Evolutionary conservation across 306 rosid species (phyloP).

Genomic region (Argentina anserina): DNA sequence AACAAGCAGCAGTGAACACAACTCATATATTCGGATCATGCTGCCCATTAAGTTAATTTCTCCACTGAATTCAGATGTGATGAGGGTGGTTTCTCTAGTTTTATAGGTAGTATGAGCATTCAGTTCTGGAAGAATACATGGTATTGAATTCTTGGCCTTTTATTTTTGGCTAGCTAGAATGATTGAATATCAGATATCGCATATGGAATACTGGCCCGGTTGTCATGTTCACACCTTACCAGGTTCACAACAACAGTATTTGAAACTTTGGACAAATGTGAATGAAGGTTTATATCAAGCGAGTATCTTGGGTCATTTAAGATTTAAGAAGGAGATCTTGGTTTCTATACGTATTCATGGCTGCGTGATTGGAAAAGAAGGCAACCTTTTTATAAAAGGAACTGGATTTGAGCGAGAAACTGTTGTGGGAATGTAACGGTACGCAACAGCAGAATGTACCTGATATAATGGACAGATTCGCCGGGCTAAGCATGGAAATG

Average conservation of each 20-base stretch:
- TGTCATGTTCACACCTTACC: background rate
- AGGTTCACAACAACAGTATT: background rate
- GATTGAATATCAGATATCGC: background rate
- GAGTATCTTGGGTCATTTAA: slow-evolving; percentile 8
- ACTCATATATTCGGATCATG: background rate
- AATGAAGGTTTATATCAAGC: background rate
- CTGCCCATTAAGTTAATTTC: slow-evolving; percentile 8
- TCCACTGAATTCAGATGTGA: background rate
- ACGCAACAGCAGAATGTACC: background rate
- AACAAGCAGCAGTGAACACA: slow-evolving; percentile 30
- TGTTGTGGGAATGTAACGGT: background rate
- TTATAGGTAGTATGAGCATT: background rate
- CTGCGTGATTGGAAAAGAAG: slow-evolving; percentile 22
- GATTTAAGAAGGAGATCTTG: slow-evolving; percentile 10
- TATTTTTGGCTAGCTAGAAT: background rate
- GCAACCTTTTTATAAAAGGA: background rate
- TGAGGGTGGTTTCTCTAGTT: background rate
- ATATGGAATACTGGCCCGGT: background rate
- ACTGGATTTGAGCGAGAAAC: background rate
- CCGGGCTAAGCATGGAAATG: background rate
- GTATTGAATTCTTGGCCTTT: background rate
- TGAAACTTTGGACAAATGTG: background rate
- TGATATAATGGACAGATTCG: background rate
- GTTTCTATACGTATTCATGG: background rate
- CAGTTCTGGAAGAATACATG: background rate